Evolutionary conservation across 2,329 filamentous ascomycete genomes (phyloP).

Genomic region (Diaporthe caulivora): DNA sequence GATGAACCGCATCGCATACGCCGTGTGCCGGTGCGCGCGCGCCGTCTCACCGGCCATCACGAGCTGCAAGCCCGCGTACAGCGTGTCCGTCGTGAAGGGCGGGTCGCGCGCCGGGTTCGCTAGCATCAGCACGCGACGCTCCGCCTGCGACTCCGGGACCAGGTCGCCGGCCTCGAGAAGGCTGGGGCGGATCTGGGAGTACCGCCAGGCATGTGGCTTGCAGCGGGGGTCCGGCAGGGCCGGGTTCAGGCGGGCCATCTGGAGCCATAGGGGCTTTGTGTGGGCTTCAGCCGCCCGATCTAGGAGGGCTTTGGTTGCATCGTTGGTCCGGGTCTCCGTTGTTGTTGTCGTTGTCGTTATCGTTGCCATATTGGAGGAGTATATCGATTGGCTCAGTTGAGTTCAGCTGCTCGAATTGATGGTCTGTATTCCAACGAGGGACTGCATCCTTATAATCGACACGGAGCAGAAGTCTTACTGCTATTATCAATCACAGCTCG

Average conservation of each 20-base stretch:
- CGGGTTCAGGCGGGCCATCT: slow-evolving; percentile 58
- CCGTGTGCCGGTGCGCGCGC: slow-evolving; percentile 64
- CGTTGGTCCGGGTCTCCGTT: slow-evolving; percentile 16
- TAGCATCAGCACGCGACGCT: slow-evolving; percentile 57
- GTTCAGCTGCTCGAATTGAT: background rate
- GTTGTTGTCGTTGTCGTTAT: slow-evolving; percentile 35
- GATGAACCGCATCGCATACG: slow-evolving; percentile 67
- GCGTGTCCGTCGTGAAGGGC: slow-evolving; percentile 66
- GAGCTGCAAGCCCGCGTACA: slow-evolving; percentile 67
- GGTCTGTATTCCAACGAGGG: background rate
- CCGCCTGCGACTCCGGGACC: slow-evolving; percentile 46
- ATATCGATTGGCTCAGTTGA: background rate
- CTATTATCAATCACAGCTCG: too few species aligned
- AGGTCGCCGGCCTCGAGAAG: slow-evolving; percentile 44
- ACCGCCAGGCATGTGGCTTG: slow-evolving; percentile 51
- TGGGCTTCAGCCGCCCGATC: slow-evolving; percentile 38
- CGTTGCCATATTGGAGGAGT: slow-evolving; percentile 29
- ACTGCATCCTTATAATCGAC: background rate
- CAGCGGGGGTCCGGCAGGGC: slow-evolving; percentile 57
- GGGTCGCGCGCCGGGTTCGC: slow-evolving; percentile 56
- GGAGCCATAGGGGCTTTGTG: slow-evolving; percentile 56
- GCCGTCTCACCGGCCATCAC: slow-evolving; percentile 66
- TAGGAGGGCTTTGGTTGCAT: slow-evolving; percentile 35
- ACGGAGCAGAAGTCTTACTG: background rate
- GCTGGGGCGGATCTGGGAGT: slow-evolving; percentile 48